Evolutionary conservation across 1,139 yeast species (phyloP), one percentile per base, ranked within the genome.

Genomic region (Candida mesenterica): DNA sequence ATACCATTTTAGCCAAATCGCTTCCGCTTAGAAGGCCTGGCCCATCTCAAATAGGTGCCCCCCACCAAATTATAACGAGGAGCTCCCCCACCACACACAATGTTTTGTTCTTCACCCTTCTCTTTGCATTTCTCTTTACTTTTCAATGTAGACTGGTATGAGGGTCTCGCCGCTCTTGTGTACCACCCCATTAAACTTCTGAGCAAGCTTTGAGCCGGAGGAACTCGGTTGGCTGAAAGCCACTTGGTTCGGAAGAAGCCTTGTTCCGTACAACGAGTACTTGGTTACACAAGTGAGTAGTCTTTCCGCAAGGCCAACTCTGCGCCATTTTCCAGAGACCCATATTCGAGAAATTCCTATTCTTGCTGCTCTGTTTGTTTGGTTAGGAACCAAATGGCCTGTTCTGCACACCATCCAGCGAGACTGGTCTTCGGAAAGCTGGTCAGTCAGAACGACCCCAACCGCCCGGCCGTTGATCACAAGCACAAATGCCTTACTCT

Each of bases 221-320:
- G 66, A 70, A 44, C 85, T 78, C 0, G 90, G 90, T 53, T 83
- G 92, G 37, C 88, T 80, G 72, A 86, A 83, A 0, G 79, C 84
- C 2, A 82, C 58, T 37, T 75, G 68, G 14, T 24, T 41, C 37
- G 56, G 68, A 1, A 55, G 55, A 10, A 82, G 48, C 0, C 23
- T 39, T 29, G 73, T 48, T 0, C 89, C 89, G 49, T 79, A 81
- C 2, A 81, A 56, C 26, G 76, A 62, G 33, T 72, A 49, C 1
- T 50, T 46, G 29, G 65, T 49, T 0, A 77, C 72, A 2, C 62
- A 51, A 2, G 68, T 50, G 5, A 83, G 56, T 35, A 83, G 49
- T 19, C 48, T 46, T 4, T 50, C 40, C 0, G 77, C 85, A 12
- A 82, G 56, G 0, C 81, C 80, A 4, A 42, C 45, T 18, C 84